Percentiles rank a stretch among this genome's conserved stretches.
Conservation (phyloP, 768 basidiomycete genomes). For the Termitomyces sp. region DNA sequence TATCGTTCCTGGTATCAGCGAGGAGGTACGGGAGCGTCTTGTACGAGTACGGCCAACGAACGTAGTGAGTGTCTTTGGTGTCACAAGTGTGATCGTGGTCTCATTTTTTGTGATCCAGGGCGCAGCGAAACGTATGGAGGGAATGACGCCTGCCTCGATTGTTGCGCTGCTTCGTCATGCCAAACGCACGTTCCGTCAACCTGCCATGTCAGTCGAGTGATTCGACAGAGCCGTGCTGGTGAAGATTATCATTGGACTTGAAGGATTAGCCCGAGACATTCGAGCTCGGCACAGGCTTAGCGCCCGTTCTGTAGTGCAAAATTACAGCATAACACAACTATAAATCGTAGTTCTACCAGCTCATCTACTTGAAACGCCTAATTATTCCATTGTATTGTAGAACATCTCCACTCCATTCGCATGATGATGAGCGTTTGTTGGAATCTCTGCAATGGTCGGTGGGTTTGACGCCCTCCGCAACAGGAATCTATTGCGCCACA, state of each 20-base stretch:
- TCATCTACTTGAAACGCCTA: too few species aligned
- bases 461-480: too few species aligned
- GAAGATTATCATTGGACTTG: background rate
- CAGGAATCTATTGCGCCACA: too few species aligned
- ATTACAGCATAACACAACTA: too few species aligned
- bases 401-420: too few species aligned
- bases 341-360: too few species aligned
- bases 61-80: background rate
- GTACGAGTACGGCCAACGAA: constrained; percentile 50
- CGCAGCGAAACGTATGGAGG: constrained; percentile 91
- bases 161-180: constrained; percentile 67
- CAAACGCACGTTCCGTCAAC: constrained; percentile 30
- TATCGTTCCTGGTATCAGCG: constrained; percentile 63
- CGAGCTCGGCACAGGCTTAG: too few species aligned
- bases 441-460: too few species aligned
- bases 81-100: background rate
- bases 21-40: constrained; percentile 70
- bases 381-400: too few species aligned
- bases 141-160: constrained; percentile 83
- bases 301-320: too few species aligned
- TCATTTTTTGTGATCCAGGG: constrained; percentile 45
- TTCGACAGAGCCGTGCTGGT: background rate
- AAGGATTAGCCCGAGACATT: too few species aligned
- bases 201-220: background rate
- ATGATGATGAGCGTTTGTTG: too few species aligned